Evolutionary conservation across 768 basidiomycete species (phyloP).

Genomic region (Gautieria morchelliformis): DNA sequence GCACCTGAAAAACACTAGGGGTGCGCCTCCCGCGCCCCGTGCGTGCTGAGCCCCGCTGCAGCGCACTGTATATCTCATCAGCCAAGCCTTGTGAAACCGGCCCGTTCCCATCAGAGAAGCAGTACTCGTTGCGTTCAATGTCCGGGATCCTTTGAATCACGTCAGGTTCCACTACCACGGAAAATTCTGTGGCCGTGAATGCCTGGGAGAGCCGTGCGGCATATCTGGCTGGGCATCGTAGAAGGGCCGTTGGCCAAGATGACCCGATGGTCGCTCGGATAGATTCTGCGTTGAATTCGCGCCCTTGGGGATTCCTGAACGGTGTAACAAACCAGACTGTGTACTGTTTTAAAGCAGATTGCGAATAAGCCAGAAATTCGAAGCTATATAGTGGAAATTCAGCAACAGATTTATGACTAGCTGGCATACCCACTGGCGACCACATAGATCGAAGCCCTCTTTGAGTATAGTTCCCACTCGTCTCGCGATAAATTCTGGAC

Average conservation of each 20-base stretch:
- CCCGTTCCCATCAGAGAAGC: conserved; percentile 67
- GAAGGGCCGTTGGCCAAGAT: conserved; percentile 35
- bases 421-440: conserved; percentile 20
- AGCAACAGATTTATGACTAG: neutral
- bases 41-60: conserved; percentile 26
- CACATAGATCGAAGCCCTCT: conserved; percentile 43
- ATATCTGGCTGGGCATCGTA: conserved; percentile 58
- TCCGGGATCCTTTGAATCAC: conserved; percentile 36
- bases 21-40: conserved; percentile 26
- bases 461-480: conserved; percentile 38
- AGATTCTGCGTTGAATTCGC: conserved; percentile 29
- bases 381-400: conserved; percentile 23
- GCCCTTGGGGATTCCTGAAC: conserved; percentile 29
- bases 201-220: conserved; percentile 66
- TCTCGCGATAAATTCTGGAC: conserved; percentile 34
- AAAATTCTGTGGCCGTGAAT: conserved; percentile 64
- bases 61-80: conserved; percentile 33
- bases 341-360: conserved; percentile 63
- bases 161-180: conserved; percentile 32
- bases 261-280: conserved; percentile 51
- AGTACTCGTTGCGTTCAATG: conserved; percentile 33
- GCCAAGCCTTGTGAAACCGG: conserved; percentile 49
- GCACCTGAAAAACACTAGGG: conserved; percentile 49
- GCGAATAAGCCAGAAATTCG: conserved; percentile 61
- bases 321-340: conserved; percentile 58